Conservation (phyloP, 164 flowering plant species). For the Tetrastigma voinierianum region DNA sequence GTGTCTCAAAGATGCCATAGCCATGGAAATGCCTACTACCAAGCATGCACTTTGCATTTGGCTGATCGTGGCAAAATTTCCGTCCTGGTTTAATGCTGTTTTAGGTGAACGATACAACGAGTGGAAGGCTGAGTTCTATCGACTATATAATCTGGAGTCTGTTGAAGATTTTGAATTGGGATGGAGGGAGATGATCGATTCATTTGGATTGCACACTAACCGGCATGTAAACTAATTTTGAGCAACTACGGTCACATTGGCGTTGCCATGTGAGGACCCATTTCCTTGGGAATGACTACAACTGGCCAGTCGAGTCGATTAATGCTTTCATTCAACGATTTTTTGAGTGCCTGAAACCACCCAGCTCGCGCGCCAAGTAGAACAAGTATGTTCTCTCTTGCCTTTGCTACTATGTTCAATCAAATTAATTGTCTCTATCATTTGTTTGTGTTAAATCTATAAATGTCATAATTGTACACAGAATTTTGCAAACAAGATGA, state of each 20-base stretch:
- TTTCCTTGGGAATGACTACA: slow-evolving; percentile 79
- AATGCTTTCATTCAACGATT: slow-evolving; percentile 92
- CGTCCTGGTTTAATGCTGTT: slow-evolving; percentile 95
- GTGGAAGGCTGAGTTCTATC: slow-evolving; percentile 85
- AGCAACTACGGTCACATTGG: slow-evolving; percentile 63
- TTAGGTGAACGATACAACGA: slow-evolving; percentile 88
- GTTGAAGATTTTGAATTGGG: slow-evolving; percentile 82
- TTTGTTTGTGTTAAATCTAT: not conserved
- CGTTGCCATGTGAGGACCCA: slow-evolving; percentile 84
- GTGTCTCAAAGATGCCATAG: slow-evolving; percentile 86
- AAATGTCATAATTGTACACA: not conserved
- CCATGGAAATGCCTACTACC: slow-evolving; percentile 70
- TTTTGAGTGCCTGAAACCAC: slow-evolving; percentile 82
- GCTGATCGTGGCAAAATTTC: slow-evolving; percentile 90
- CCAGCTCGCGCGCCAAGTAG: slow-evolving; percentile 81
- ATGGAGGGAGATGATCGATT: slow-evolving; percentile 82
- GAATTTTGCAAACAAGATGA: not conserved
- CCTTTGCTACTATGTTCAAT: not conserved
- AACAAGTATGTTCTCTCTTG: slow-evolving; percentile 60
- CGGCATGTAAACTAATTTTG: slow-evolving; percentile 73
- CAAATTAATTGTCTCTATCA: not conserved
- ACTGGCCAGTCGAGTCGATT: slow-evolving; percentile 69
- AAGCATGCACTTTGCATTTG: slow-evolving; percentile 94
- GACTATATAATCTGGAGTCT: slow-evolving; percentile 77
- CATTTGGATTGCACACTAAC: slow-evolving; percentile 74